Conservation (phyloP, 2,329 filamentous ascomycete genomes). For the Beauveria australis region DNA sequence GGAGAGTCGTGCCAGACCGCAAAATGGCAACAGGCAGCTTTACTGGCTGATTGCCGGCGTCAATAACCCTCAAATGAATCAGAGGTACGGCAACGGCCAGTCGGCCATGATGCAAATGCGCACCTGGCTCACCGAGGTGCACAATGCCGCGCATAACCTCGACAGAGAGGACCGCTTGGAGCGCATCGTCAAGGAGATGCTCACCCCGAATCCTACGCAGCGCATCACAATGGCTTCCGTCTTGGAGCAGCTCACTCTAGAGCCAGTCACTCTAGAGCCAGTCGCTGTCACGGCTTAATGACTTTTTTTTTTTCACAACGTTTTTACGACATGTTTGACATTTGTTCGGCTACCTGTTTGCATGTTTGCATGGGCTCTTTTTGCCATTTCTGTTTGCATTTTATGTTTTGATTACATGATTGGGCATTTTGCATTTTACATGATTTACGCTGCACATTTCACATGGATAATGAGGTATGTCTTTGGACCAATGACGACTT, state of each 20-base stretch:
- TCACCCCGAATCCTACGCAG: conserved; percentile 41
- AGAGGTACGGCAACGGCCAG: conserved; percentile 29
- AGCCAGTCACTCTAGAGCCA: neutral
- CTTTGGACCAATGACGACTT: neutral
- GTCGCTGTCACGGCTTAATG: neutral
- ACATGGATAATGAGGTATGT: conserved; percentile 7
- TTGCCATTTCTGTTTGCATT: neutral
- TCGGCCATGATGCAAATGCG: conserved; percentile 45
- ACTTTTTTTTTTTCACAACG: neutral
- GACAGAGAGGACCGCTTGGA: conserved; percentile 41
- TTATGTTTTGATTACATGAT: neutral
- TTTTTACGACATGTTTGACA: neutral
- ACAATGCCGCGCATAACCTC: conserved; percentile 37
- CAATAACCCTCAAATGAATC: conserved; percentile 31
- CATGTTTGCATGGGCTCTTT: neutral
- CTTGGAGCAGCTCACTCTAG: conserved; percentile 30
- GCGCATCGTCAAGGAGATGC: conserved; percentile 44
- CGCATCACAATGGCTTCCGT: conserved; percentile 48
- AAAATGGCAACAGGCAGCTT: conserved; percentile 37
- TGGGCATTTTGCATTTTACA: neutral
- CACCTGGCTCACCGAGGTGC: conserved; percentile 47
- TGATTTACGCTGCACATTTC: neutral
- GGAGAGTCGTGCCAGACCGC: conserved; percentile 39
- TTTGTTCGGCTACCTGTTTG: neutral
- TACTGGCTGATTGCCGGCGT: conserved; percentile 53